Evolutionary conservation across 805 yeast species (phyloP), one percentile per base, ranked within the genome.

Genomic region (Aciculoconidium aculeatum): DNA sequence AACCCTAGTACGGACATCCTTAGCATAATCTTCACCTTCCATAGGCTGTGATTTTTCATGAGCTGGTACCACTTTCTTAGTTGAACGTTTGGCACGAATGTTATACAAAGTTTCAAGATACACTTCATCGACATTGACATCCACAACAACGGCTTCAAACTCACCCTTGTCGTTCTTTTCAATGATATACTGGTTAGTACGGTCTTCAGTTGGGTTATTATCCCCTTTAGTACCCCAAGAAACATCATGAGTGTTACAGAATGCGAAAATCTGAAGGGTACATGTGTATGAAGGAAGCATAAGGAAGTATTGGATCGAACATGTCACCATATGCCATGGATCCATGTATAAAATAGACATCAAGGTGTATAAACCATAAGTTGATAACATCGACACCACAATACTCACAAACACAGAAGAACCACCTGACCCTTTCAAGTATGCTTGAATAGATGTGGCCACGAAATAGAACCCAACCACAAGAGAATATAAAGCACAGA

Each of bases 181-280:
- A 38, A 84, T 81, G 17, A 83, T 82, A 28, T 94, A 94, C 25
- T 83, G 79, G 27, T 94, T 88, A 20, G 80, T 64, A 37, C 74
- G 80, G 40, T 75, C 74, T 11, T 75, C 72, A 21, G 55, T 51
- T 25, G 76, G 80, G 36, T 72, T 74, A 40, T 80, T 82, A 37
- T 88, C 96, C 42, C 98, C 98, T 53, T 90, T 90, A 2, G 98
- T 90, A 58, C 98, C 98, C 98, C 98, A 90, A 0, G 96, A 83
- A 28, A 92, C 95, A 65, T 90, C 98, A 59, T 90, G 97, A 3
- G 96, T 90, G 55, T 90, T 90, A 64, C 98, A 90, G 58, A 90
- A 87, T 1, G 98, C 96, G 61, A 87, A 90, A 35, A 92, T 87
- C 58, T 90, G 96, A 34, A 90, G 65, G 2, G 95, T 80, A 60